phyloP scores from a whole-genome alignment of 805 yeast species.

The Jamesozyma lodderae region DNA sequence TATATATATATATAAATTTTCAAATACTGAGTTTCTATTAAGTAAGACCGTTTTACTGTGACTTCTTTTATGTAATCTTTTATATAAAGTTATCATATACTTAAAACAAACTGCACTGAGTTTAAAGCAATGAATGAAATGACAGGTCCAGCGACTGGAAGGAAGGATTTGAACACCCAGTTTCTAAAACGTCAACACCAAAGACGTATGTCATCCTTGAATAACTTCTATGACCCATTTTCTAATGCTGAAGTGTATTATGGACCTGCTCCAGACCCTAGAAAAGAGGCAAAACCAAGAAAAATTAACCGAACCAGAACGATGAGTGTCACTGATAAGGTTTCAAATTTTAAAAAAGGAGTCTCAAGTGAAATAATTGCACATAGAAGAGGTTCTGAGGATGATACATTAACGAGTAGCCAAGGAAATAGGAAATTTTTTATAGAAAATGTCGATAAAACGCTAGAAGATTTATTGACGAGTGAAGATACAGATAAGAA shows the following conservation, averaged over 20 bases:
- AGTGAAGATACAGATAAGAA: conserved; percentile 80
- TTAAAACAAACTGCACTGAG: no score
- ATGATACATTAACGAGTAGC: conserved; percentile 34
- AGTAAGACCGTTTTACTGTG: no score
- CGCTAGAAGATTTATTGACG: conserved; percentile 55
- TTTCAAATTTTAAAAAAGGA: conserved; percentile 15
- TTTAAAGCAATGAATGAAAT: background rate
- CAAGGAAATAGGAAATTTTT: conserved; percentile 40
- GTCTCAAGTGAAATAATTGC: conserved; percentile 17
- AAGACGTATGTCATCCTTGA: conserved; percentile 34
- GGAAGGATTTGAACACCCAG: background rate
- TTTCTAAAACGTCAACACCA: background rate
- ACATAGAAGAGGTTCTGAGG: conserved; percentile 45
- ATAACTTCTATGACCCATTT: conserved; percentile 47
- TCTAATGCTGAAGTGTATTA: conserved; percentile 59
- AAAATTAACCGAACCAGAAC: conserved; percentile 46
- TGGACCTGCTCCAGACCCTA: conserved; percentile 51
- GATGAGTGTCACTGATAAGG: conserved; percentile 36
- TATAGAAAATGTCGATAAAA: conserved; percentile 63
- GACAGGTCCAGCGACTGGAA: background rate
- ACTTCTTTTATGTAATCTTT: no score
- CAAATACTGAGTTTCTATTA: no score
- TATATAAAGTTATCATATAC: no score
- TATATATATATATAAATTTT: no score
- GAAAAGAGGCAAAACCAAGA: conserved; percentile 24